Percentiles rank a stretch among this genome's conserved stretches.
These are phyloP conservation scores for Catunica adiposa DNA, from an alignment of 2,329 filamentous ascomycete genomes.

Conservation along the genomic window DNA sequence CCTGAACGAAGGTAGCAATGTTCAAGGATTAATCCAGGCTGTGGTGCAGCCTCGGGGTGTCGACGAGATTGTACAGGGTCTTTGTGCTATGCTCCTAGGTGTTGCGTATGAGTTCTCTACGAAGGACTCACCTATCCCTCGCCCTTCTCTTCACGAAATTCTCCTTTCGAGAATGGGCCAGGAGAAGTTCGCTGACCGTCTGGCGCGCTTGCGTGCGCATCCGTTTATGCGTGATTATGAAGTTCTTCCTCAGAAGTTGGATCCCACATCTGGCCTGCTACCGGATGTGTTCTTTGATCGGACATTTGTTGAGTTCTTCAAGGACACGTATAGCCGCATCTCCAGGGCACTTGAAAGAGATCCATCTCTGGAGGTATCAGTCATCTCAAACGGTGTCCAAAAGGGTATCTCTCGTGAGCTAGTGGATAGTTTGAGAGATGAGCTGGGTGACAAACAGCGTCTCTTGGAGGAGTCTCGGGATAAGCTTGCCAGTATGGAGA, in stretches of 20 bases:
- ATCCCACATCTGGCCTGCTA: conserved; percentile 34
- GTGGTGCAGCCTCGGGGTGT: conserved; percentile 43
- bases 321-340: conserved; percentile 84
- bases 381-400: conserved; percentile 61
- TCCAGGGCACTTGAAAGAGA: conserved; percentile 77
- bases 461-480: conserved; percentile 10
- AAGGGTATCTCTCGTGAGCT: conserved; percentile 89
- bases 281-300: conserved; percentile 76
- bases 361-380: conserved; percentile 70
- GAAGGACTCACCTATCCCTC: conserved; percentile 81
- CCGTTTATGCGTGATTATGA: conserved; percentile 78
- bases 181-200: conserved; percentile 70
- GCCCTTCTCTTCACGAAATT: conserved; percentile 64
- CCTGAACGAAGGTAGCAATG: conserved; percentile 74
- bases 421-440: conserved; percentile 65
- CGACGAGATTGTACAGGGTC: conserved; percentile 56
- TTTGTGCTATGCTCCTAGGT: conserved; percentile 71
- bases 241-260: conserved; percentile 55
- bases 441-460: conserved; percentile 55
- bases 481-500: conserved; percentile 12
- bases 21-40: conserved; percentile 70
- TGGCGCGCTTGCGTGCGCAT: conserved; percentile 61
- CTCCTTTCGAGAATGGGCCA: conserved; percentile 62
- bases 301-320: conserved; percentile 82
- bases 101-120: conserved; percentile 94